A percentile compares a stretch with the other conserved stretches of the same genome.
Conservation (phyloP, 2,329 filamentous ascomycete species). For the Fusarium clavum region DNA sequence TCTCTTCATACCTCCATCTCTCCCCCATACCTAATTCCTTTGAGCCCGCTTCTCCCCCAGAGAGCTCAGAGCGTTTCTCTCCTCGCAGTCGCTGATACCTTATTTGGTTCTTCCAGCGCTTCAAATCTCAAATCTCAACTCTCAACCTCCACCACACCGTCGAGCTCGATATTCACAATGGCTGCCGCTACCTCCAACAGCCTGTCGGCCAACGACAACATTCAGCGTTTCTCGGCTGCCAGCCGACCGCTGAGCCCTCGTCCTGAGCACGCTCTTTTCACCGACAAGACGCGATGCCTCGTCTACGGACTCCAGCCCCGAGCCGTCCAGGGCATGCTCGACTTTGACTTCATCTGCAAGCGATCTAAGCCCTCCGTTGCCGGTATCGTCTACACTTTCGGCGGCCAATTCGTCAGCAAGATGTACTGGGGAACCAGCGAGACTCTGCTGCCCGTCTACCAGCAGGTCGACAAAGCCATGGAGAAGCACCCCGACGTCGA, state of each 20-base stretch:
- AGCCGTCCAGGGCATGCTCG: conserved; percentile 92
- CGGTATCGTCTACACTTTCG: conserved; percentile 99
- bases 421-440: conserved; percentile 99
- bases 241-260: conserved; percentile 92
- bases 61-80: conserved; percentile 46
- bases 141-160: conserved; percentile 35
- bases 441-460: conserved; percentile 98
- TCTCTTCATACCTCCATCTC: conserved; percentile 39
- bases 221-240: conserved; percentile 92
- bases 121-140: conserved; percentile 11
- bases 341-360: conserved; percentile 99
- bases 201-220: conserved; percentile 95
- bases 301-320: conserved; percentile 99
- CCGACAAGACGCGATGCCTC: conserved; percentile 99
- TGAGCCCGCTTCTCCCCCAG: conserved; percentile 36
- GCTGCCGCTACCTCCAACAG: conserved; percentile 65
- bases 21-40: conserved; percentile 46
- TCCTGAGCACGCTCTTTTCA: conserved; percentile 92
- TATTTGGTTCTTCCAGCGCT: conserved; percentile 41
- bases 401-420: conserved; percentile 99
- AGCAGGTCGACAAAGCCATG: conserved; percentile 91
- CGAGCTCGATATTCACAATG: conserved; percentile 58
- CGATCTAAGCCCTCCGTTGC: conserved; percentile 94
- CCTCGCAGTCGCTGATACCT: conserved; percentile 41
- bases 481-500: conserved; percentile 98